Conservation (phyloP, 176 grass and related monocot species). For the Oryza glumipatula region DNA sequence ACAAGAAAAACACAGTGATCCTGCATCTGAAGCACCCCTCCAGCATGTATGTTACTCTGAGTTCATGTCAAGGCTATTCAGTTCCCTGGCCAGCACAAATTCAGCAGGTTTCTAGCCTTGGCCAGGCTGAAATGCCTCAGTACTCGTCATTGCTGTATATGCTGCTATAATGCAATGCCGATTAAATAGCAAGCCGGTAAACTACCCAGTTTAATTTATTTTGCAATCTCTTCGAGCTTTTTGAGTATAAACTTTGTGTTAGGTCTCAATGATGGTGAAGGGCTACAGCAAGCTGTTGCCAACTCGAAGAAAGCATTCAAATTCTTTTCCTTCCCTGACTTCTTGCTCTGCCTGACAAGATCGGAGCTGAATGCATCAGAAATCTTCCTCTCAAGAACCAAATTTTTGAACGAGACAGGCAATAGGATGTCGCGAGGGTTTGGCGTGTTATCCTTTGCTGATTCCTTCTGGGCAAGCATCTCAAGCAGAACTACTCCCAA, state of each 20-base stretch:
- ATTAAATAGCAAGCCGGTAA: conserved; percentile 24
- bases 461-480: conserved; percentile 77
- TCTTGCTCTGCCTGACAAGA: conserved; percentile 56
- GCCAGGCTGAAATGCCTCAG: neutral
- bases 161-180: conserved; percentile 15
- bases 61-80: conserved; percentile 24
- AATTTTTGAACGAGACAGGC: conserved; percentile 63
- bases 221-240: conserved; percentile 65
- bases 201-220: conserved; percentile 25
- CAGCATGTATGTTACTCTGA: neutral
- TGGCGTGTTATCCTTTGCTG: conserved; percentile 7
- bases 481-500: conserved; percentile 79
- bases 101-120: neutral
- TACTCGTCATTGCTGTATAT: neutral
- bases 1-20: neutral
- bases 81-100: conserved; percentile 5
- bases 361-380: conserved; percentile 66
- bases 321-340: conserved; percentile 50
- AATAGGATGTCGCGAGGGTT: conserved; percentile 60
- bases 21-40: neutral
- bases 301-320: conserved; percentile 62
- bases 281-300: conserved; percentile 65
- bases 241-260: conserved; percentile 58
- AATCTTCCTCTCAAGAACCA: conserved; percentile 78
- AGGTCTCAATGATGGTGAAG: conserved; percentile 76